These are phyloP conservation scores for Pneumocystis sp. DNA, from an alignment of 1,139 yeast genomes.

Conservation along the genomic window DNA sequence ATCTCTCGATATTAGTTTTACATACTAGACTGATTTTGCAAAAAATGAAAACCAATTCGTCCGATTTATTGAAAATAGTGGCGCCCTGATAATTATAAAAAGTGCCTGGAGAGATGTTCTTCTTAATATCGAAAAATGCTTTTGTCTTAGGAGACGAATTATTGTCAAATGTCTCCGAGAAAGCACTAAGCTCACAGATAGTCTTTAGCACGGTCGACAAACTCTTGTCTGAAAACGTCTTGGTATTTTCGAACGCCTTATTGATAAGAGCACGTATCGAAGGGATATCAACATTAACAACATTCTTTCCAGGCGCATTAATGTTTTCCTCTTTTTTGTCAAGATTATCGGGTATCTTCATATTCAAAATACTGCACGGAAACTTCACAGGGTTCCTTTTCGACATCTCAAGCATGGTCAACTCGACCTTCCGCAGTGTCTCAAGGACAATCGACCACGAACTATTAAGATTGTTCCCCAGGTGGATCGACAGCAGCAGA, in stretches of 20 bases:
- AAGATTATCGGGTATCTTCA: slow-evolving; percentile 13
- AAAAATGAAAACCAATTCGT: slow-evolving; percentile 26
- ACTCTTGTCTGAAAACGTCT: slow-evolving; percentile 8
- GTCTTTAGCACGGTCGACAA: not conserved
- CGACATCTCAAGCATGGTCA: slow-evolving; percentile 44
- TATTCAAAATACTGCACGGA: slow-evolving; percentile 1
- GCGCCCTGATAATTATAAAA: not conserved
- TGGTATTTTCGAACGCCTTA: slow-evolving; percentile 1
- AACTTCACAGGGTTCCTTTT: slow-evolving; percentile 3
- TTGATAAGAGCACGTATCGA: not conserved
- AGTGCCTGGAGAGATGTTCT: not conserved
- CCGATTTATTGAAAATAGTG: not conserved
- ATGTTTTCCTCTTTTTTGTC: slow-evolving; percentile 25
- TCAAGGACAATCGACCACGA: slow-evolving; percentile 60
- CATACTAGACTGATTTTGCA: slow-evolving; percentile 33
- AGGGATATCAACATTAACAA: not conserved
- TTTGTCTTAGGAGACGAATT: not conserved
- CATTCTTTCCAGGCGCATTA: slow-evolving; percentile 1
- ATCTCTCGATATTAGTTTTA: slow-evolving; percentile 36
- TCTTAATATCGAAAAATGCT: not conserved
- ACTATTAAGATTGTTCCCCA: slow-evolving; percentile 52
- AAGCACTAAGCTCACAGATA: not conserved
- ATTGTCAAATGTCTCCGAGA: not conserved
- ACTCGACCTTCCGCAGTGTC: slow-evolving; percentile 56
- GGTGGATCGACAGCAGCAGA: slow-evolving; percentile 56